phyloP scores from a whole-genome alignment of 345 rosid genomes.

The Populus euphratica region DNA sequence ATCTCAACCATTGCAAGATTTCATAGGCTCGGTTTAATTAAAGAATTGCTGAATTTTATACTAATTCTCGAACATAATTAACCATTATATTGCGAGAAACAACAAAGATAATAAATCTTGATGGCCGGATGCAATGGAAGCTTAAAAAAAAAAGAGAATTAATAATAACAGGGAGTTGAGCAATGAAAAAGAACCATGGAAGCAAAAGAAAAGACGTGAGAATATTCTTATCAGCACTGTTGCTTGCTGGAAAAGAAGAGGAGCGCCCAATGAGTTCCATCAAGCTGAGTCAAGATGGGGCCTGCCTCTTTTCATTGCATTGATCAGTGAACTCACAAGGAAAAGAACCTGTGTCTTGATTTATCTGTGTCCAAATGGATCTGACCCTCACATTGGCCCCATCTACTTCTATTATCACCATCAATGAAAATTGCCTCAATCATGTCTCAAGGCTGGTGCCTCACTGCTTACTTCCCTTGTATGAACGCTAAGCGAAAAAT shows the following conservation, averaged over 20 bases:
- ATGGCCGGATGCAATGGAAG: no score
- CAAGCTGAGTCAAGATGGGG: conserved; percentile 24
- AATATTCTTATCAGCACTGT: not conserved
- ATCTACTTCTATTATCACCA: not conserved
- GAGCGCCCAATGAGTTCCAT: conserved; percentile 1
- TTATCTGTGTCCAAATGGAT: not conserved
- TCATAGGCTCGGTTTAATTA: no score
- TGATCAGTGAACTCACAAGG: conserved; percentile 8
- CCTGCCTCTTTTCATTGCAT: conserved; percentile 1
- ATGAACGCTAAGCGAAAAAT: not conserved
- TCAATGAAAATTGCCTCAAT: not conserved
- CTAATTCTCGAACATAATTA: no score
- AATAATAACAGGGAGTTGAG: not conserved
- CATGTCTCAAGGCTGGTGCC: not conserved
- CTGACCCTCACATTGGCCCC: not conserved
- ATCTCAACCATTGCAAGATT: no score
- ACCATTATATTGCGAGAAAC: no score
- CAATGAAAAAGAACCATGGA: not conserved
- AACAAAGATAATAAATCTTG: no score
- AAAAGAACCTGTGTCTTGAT: conserved; percentile 1
- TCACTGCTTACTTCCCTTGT: not conserved
- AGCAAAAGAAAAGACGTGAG: not conserved
- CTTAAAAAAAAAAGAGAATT: no score
- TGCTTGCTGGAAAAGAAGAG: not conserved
- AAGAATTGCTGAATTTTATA: no score